Conservation (phyloP, 2,329 filamentous ascomycete species). For the Talaromyces verruculosus region DNA sequence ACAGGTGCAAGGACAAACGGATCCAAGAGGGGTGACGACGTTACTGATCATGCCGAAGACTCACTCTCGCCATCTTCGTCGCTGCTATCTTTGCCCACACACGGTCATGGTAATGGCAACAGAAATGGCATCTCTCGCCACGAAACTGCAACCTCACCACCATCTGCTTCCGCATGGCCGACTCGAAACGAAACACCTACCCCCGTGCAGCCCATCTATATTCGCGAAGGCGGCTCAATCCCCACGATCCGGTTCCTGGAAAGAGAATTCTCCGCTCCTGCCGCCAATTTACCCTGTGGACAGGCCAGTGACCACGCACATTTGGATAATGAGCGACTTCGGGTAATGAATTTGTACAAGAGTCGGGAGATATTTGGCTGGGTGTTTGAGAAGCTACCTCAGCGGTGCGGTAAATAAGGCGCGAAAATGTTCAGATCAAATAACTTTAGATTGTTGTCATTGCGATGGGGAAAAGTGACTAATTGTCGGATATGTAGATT, state of each 20-base stretch:
- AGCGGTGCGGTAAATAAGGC: slow-evolving; percentile 23
- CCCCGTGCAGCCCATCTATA: slow-evolving; percentile 68
- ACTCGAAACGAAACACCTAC: slow-evolving; percentile 15
- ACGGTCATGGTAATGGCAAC: neutral
- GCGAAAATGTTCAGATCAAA: neutral
- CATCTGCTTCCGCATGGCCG: neutral
- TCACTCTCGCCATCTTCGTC: slow-evolving; percentile 17
- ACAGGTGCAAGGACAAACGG: slow-evolving; percentile 24
- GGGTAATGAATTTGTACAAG: slow-evolving; percentile 83
- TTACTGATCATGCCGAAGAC: slow-evolving; percentile 5
- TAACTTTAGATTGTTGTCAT: neutral
- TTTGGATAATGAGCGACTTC: slow-evolving; percentile 89
- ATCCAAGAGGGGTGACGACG: slow-evolving; percentile 1
- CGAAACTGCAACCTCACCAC: neutral
- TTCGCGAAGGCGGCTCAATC: slow-evolving; percentile 92
- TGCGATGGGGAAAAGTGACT: neutral
- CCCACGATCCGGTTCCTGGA: slow-evolving; percentile 91
- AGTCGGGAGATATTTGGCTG: slow-evolving; percentile 86
- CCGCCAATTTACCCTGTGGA: slow-evolving; percentile 89
- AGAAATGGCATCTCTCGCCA: neutral
- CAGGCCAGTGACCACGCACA: slow-evolving; percentile 93
- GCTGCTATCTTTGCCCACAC: slow-evolving; percentile 3
- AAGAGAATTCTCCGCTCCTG: slow-evolving; percentile 87
- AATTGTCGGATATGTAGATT: no score
- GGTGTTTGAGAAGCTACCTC: slow-evolving; percentile 70